Evolutionary conservation across 177 flowering plant species (phyloP).

Genomic region (Telopea speciosissima): DNA sequence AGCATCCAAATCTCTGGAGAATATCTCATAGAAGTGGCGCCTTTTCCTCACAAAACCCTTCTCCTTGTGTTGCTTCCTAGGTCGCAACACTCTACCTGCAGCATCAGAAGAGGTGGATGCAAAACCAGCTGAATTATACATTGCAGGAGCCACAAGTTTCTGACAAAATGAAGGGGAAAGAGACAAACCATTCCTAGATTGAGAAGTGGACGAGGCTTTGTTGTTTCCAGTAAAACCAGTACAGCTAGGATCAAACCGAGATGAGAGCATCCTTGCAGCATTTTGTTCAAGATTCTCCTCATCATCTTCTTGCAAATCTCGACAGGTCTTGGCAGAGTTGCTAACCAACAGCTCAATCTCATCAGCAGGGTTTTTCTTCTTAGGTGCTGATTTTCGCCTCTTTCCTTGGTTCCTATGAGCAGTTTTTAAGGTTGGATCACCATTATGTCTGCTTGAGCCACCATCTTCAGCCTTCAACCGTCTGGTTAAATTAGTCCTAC

Average conservation of each 20-base stretch:
- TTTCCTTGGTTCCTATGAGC: conserved; percentile 26
- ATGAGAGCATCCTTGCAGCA: conserved; percentile 98
- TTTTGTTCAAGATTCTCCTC: conserved; percentile 94
- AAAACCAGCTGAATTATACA: conserved; percentile 23
- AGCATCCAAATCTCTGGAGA: conserved; percentile 49
- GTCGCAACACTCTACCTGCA: conserved; percentile 61
- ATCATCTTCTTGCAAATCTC: conserved; percentile 46
- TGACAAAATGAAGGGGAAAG: conserved; percentile 20
- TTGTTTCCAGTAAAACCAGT: conserved; percentile 50
- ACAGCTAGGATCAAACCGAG: conserved; percentile 88
- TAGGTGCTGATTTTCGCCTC: conserved; percentile 18
- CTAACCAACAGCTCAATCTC: conserved; percentile 19
- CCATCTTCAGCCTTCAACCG: conserved; percentile 23
- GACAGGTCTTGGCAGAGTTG: conserved; percentile 10
- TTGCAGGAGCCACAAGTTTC: conserved; percentile 18
- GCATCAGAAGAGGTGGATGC: conserved; percentile 45
- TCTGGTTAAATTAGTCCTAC: conserved; percentile 19
- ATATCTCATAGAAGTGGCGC: conserved; percentile 83
- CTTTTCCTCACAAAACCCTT: conserved; percentile 52
- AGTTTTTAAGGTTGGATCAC: conserved; percentile 21
- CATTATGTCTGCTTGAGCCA: conserved; percentile 16
- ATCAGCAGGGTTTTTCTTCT: conserved; percentile 9
- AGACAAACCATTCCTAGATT: conserved; percentile 33
- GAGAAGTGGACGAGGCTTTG: conserved; percentile 20
- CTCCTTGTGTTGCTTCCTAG: conserved; percentile 50